Evolutionary conservation across 306 rosid species (phyloP), one percentile per base, ranked within the genome.

Genomic region (Vicia faba): DNA sequence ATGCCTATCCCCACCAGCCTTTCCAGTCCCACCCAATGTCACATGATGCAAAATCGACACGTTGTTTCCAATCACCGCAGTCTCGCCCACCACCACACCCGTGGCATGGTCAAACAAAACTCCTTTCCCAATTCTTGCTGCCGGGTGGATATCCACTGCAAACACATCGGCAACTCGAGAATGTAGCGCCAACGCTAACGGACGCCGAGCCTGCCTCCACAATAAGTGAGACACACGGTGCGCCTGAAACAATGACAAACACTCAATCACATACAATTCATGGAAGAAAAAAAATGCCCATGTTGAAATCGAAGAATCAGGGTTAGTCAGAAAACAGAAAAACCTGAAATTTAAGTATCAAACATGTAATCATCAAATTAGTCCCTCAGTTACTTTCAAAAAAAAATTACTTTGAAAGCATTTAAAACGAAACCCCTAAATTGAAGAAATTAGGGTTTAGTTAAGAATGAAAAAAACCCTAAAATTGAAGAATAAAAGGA

Each of bases 1-100:
- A 68, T 93, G 99, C 56, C 99, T 44, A 76, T 93, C 96, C 5
- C 99, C 97, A 11, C 95, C 91, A 14, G 55, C 76, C 81, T 90
- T 93, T n/a, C 99, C 99, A 0, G 99, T 90, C 50, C 99, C 99
- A 33, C 99, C 97, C 3, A 93, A 75, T 0, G 99, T 93, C 36
- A 93, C 99, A 12, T 93, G 99, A 68, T 93, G 99, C 68, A 93
- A 82, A 33, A 93, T 93, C 0, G 97, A 93, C 40, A 93, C 99
- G 6, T 84, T 93, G 83, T 88, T 93, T 7, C 99, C 99, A 0
- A 93, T 93, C 80, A 93, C 97, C 0, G 96, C 97, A 0, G 96
- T 92, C 86, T 92, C 98, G 2, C 98, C 98, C 46, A 92, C 98
- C 71, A 92, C 98, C 38, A 93, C 89, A 0, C 97, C 97, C 0